Evolutionary conservation across 768 basidiomycete genomes (phyloP), one percentile per base, ranked within the genome.

Genomic region (Pseudohyphozyma bogoriensis): DNA sequence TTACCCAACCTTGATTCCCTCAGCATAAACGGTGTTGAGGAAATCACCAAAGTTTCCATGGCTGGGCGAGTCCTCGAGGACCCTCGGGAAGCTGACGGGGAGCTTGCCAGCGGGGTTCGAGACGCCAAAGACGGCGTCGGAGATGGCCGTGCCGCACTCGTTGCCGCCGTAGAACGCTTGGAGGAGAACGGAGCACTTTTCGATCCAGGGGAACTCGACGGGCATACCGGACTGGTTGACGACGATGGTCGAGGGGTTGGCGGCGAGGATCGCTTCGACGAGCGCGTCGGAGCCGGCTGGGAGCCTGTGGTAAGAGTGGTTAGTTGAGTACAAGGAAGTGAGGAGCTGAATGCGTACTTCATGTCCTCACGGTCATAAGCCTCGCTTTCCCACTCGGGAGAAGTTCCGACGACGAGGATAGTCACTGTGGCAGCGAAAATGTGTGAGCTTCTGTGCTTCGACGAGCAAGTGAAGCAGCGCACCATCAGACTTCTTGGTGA

Each of bases 101-200:
- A 89, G 76, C 69, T 83, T 83, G 2, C 83, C 87, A 29, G 83
- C 81, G 0, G 88, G 88, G 70, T 87, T 89, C 60, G 83, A 81
- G 65, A 81, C 81, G 47, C 88, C 88, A 53, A 87, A 82, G 5
- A 90, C 72, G 10, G 89, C 83, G 65, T 89, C 87, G 16, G 85
- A 86, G 51, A 90, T 85, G 33, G 87, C 86, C 47, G 83, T 81
- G 0, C 86, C 88, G 1, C 84, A 83, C 8, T 85, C 81, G 69
- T 90, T 89, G 10, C 88, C 88, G 40, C 87, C 80, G 70, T 89
- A 90, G 86, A 86, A 89, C 0, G 85, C 78, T 57, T 91, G 88
- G 39, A 66, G 33, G 61, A 89, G 76, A 2, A 81, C 79, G 26
- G 81, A 74, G 1, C 85, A 85, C 12, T 79, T 74, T 60, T 83